Evolutionary conservation across 1,284 basidiomycete species (phyloP), one percentile per base, ranked within the genome.

Genomic region (Heterobasidion irregulare): DNA sequence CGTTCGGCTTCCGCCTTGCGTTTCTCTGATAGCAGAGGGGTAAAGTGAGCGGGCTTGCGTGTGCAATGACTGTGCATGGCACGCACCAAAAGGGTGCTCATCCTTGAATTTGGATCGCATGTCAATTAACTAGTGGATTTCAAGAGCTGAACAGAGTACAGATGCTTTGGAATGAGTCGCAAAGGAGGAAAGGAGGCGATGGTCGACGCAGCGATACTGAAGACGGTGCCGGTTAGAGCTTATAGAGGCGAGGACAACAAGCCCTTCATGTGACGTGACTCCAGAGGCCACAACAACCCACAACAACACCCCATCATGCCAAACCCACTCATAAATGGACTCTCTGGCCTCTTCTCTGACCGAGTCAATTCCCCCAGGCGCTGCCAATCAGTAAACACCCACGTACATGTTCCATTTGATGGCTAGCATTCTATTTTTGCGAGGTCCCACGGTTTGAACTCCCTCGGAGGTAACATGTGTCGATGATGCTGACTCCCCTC

Each of bases 91-190:
- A 57, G 94, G 92, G 74, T 99, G 97, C 77, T 99, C 97, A 74
- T 98, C 96, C 85, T 99, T 99, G 82, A 99, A 99, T 79, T 98
- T 97, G 70, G 94, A 96, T 70, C 94, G 86, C 88, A 98, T 97
- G 56, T 56, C 67, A 46, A 46, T 41, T 53, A 26, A 33, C 33
- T 47, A 44, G 26, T 26, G 4, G 26, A 15, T 16, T 46, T n/a
- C 2, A 46, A 4, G 44, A 19, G 44, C 44, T n/a, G 44, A 26
- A 6, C 26, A 26, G 26, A 26, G 6, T 26, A 26, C 26, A 26
- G 26, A 26, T 5, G 26, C 26, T 26, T 26, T 26, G 26, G 26
- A 6, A 26, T 26, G 26, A 26, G 26, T 26, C 6, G 26, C 26
- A 26, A 33, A 32, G 33, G 26, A 50, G 15, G 33, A 32, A 16